Percentiles rank a stretch among this genome's conserved stretches.
Evolutionary conservation across 495 filamentous ascomycete species (phyloP).

Genomic region (Xylaria palmicola): DNA sequence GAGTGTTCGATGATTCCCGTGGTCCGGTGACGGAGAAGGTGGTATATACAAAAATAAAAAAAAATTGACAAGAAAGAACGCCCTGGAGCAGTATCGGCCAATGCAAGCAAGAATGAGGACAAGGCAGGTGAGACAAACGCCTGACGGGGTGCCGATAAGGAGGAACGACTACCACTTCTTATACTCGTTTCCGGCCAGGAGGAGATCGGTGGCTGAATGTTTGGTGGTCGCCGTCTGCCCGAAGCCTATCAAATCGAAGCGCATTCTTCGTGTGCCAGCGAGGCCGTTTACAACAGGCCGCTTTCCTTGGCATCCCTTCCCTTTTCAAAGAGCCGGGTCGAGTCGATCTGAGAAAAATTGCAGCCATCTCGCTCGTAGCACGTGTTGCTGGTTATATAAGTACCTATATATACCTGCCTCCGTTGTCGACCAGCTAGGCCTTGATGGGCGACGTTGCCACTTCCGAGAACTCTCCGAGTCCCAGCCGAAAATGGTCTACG

Average conservation of each 20-base stretch:
- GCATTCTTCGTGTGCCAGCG: neutral
- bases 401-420: no score
- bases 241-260: neutral
- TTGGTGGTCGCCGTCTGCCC: neutral
- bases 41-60: neutral
- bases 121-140: neutral
- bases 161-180: neutral
- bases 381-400: neutral
- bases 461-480: neutral
- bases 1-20: no score
- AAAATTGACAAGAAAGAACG: neutral
- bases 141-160: neutral
- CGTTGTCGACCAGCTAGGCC: neutral
- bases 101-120: no score
- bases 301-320: neutral
- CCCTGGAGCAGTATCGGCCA: no score
- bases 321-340: neutral
- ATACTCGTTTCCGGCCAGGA: neutral
- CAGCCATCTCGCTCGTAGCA: neutral
- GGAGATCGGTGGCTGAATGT: neutral
- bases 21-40: neutral
- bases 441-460: neutral
- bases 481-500: neutral
- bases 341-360: neutral
- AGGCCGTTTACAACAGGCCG: neutral